Evolutionary conservation across 495 filamentous ascomycete genomes (phyloP), one percentile per base, ranked within the genome.

Genomic region (Opeltia flavorubescens): DNA sequence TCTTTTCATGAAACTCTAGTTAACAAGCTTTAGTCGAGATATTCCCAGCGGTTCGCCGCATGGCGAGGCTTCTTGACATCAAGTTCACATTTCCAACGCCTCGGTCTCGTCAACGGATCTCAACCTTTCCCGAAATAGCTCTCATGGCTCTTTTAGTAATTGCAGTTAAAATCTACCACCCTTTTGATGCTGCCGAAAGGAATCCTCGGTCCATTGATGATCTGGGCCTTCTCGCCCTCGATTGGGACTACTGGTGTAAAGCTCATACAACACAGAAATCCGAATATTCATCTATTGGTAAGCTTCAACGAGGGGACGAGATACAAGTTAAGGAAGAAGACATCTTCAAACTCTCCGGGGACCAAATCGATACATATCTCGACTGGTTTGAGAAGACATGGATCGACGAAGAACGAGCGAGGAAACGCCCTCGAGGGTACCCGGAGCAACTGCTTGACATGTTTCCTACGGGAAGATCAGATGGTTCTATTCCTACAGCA

Each of bases 301-400:
- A 52, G 20, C 52, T 69, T 43, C 55, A 59, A 23, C 64, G 62
- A 42, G 65, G 65, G 20, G 55, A 65, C 20, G 66, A 67, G 40
- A 65, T 73, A 33, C 58, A 73, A 7, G 61, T 86, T 43, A 76
- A 69, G 4, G 79, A 89, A 18, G 62, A 67, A 1, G 82, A 93
- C 43, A 69, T 86, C 2, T 75, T 88, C 49, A 56, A 60, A 2
- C 81, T 95, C 81, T 71, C 64, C 1, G 68, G 70, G 15, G 57
- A 66, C 8, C 75, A 93, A 49, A 59, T 95, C 44, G 81, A 91
- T 51, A 74, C 83, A 42, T 94, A 94, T 49, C 68, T 98, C 69
- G 78, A 89, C 59, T 95, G 85, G 84, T 94, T 85, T 55, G 81
- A 89, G 58, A 72, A 74, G 52, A 86, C 68, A 25, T 93, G 80